Conservation (phyloP, 305 asterid species). For the Euphrasia arctica region DNA sequence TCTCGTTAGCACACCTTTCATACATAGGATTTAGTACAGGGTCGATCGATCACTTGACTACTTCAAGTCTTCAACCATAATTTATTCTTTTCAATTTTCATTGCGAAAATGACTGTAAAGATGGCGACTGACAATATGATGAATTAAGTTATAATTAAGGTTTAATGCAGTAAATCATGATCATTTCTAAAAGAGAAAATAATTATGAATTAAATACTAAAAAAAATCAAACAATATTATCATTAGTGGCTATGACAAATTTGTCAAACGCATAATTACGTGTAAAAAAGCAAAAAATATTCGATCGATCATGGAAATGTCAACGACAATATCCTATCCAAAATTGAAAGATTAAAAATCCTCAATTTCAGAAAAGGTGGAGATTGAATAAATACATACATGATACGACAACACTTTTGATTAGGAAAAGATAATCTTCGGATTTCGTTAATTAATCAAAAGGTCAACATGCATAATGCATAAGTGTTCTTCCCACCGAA, state of each 20-base stretch:
- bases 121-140: neutral
- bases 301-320: slow-evolving; percentile 25
- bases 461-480: slow-evolving; percentile 30
- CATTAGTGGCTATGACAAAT: neutral
- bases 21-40: neutral
- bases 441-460: neutral
- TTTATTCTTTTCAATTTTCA: neutral
- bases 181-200: too few relatives aligned
- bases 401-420: neutral
- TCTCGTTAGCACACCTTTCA: neutral
- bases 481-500: slow-evolving; percentile 20
- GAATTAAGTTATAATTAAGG: too few relatives aligned
- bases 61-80: neutral
- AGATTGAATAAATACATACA: neutral
- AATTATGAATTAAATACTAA: too few relatives aligned
- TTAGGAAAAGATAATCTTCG: neutral
- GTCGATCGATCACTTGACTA: neutral
- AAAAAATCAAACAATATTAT: too few relatives aligned
- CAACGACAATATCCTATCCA: slow-evolving; percentile 34
- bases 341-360: slow-evolving; percentile 6
- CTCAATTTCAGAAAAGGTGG: slow-evolving; percentile 10
- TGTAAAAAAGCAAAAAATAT: slow-evolving; percentile 22
- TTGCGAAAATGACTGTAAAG: neutral
- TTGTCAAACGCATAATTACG: slow-evolving; percentile 3
- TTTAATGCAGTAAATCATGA: too few relatives aligned